Percentiles rank a stretch among this genome's conserved stretches.
Evolutionary conservation across 2,329 filamentous ascomycete species (phyloP).

Genomic region (Cyphellophora europaea): DNA sequence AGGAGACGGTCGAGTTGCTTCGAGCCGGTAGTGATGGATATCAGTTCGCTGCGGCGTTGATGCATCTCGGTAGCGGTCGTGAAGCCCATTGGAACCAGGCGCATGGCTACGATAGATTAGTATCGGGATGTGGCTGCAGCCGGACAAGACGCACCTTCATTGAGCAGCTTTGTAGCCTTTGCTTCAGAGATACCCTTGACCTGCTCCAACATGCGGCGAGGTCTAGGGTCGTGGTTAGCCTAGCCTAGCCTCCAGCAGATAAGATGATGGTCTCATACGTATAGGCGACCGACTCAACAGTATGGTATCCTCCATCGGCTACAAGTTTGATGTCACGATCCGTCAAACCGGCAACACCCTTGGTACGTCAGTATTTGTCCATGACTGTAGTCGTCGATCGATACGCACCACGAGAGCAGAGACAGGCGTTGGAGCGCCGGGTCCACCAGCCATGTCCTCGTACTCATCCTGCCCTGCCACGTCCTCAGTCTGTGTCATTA

Average conservation of each 20-base stretch:
- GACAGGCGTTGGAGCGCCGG: slow-evolving; percentile 88
- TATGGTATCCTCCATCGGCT: slow-evolving; percentile 86
- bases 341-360: slow-evolving; percentile 86
- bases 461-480: slow-evolving; percentile 27
- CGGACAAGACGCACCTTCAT: slow-evolving; percentile 59
- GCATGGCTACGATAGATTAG: slow-evolving; percentile 60
- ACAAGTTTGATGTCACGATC: slow-evolving; percentile 91
- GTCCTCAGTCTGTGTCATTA: slow-evolving; percentile 18
- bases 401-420: slow-evolving; percentile 67
- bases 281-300: slow-evolving; percentile 91
- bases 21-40: slow-evolving; percentile 94
- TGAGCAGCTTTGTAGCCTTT: slow-evolving; percentile 84
- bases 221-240: slow-evolving; percentile 39
- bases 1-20: slow-evolving; percentile 94
- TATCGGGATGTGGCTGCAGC: slow-evolving; percentile 7
- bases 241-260: not conserved
- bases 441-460: slow-evolving; percentile 65
- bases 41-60: slow-evolving; percentile 87
- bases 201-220: slow-evolving; percentile 70
- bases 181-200: slow-evolving; percentile 98
- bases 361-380: slow-evolving; percentile 17
- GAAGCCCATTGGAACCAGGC: slow-evolving; percentile 96
- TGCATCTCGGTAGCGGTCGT: slow-evolving; percentile 99
- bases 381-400: no score
- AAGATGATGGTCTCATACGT: slow-evolving; percentile 50